phyloP scores from a whole-genome alignment of 2,329 filamentous ascomycete species.

The Laburnicola sp. region DNA sequence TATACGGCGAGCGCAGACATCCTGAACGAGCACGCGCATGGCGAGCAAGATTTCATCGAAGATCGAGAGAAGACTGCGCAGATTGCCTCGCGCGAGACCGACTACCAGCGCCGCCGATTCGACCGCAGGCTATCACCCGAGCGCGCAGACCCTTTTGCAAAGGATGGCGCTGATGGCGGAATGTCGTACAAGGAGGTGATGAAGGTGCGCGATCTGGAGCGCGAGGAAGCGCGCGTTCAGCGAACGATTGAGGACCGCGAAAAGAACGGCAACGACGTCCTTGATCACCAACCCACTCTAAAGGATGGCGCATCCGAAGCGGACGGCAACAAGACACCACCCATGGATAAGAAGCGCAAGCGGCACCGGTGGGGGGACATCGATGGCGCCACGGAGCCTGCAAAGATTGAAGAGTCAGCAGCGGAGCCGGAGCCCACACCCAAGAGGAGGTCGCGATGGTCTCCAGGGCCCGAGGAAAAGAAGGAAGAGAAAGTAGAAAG shows the following conservation, averaged over 20 bases:
- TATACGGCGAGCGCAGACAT: slow-evolving; percentile 92
- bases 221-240: slow-evolving; percentile 86
- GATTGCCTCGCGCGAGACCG: slow-evolving; percentile 90
- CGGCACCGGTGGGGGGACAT: slow-evolving; percentile 92
- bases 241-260: slow-evolving; percentile 78
- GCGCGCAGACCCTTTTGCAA: slow-evolving; percentile 81
- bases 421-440: slow-evolving; percentile 37
- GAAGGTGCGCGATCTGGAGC: slow-evolving; percentile 85
- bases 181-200: slow-evolving; percentile 88
- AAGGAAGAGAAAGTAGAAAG: slow-evolving; percentile 60
- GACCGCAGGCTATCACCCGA: slow-evolving; percentile 82
- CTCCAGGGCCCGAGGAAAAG: slow-evolving; percentile 6
- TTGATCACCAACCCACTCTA: slow-evolving; percentile 73
- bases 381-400: slow-evolving; percentile 53
- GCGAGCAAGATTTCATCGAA: slow-evolving; percentile 86
- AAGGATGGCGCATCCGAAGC: slow-evolving; percentile 67
- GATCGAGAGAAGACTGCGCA: slow-evolving; percentile 86
- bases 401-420: slow-evolving; percentile 11
- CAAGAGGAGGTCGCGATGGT: slow-evolving; percentile 49
- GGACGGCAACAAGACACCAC: slow-evolving; percentile 70
- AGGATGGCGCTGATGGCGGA: slow-evolving; percentile 72
- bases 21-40: slow-evolving; percentile 90
- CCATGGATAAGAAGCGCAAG: slow-evolving; percentile 62
- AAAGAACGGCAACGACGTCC: slow-evolving; percentile 60
- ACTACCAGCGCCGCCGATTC: slow-evolving; percentile 95